A percentile compares a stretch with the other conserved stretches of the same genome.
Evolutionary conservation across 2,329 filamentous ascomycete species (phyloP).

Genomic region (Elsinoe fawcettii): DNA sequence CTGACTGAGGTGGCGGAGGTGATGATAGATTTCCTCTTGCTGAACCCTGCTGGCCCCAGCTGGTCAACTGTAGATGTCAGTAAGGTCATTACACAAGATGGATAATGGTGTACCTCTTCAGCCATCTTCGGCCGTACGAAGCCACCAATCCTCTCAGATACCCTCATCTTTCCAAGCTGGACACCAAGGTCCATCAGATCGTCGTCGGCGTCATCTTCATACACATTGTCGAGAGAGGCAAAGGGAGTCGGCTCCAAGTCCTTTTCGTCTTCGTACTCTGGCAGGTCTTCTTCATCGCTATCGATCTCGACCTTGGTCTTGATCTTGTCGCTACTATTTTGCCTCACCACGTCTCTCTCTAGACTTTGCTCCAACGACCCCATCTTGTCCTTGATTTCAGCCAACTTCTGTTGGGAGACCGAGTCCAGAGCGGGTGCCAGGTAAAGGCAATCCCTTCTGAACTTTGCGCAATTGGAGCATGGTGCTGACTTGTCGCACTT

Average conservation of each 20-base stretch:
- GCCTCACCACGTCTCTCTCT: conserved; percentile 57
- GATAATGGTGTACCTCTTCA: conserved; percentile 51
- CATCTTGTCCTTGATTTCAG: conserved; percentile 72
- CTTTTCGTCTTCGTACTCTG: conserved; percentile 46
- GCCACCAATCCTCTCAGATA: conserved; percentile 67
- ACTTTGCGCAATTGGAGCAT: conserved; percentile 58
- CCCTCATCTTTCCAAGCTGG: conserved; percentile 60
- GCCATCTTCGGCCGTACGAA: conserved; percentile 62
- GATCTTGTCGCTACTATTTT: conserved; percentile 19
- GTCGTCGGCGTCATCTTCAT: conserved; percentile 58
- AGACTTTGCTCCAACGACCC: conserved; percentile 62
- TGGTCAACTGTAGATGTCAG: conserved; percentile 2
- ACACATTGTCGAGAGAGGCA: conserved; percentile 57
- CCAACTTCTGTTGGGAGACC: conserved; percentile 60
- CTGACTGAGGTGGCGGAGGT: not conserved
- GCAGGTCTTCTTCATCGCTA: conserved; percentile 46
- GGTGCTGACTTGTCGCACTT: conserved; percentile 69
- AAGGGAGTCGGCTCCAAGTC: conserved; percentile 56
- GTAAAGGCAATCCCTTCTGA: conserved; percentile 51
- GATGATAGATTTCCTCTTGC: not conserved
- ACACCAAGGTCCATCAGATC: conserved; percentile 66
- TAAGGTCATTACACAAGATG: not conserved
- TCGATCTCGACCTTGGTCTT: conserved; percentile 40
- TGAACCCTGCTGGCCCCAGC: conserved; percentile 1
- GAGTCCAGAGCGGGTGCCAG: conserved; percentile 61